Base-by-base conservation (phyloP, 2,329 filamentous ascomycete genomes). In the Fusarium sp. region DNA sequence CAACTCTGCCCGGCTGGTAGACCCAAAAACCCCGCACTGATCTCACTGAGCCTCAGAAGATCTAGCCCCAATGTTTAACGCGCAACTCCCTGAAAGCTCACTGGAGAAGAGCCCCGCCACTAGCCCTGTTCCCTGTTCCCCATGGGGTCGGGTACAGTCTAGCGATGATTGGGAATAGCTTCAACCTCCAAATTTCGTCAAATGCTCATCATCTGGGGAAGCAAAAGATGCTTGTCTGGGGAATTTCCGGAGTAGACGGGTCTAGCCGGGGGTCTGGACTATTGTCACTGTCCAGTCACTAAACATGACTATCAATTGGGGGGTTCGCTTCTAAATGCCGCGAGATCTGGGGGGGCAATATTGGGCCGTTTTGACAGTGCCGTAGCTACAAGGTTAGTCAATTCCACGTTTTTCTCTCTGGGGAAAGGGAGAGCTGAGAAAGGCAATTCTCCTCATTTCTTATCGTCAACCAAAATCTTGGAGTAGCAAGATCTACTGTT, bases 191-290 rank as follows among this genome's bases (percentile, higher is more conserved):
- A 44, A 23, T 12, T 16, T 47, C 53, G 33, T 34, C 46, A 54
- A 62, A 49, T 45, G 66, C 33, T 31, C 36, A 52, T 61, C 56
- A 52, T 38, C 49, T 60, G 65, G 65, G 65, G 55, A 62, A 18
- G 38, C 23, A 41, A 41, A 9, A 50, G 37, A 28, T 20, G 16
- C 44, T 49, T 41, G 26, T 47, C n/a, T 11, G 30, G 23, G 20
- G n/a, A n/a, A n/a, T 31, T 59, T 53, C 18, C 58, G 33, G 57
- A 34, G 50, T 37, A n/a, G 9, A 54, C 37, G 38, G 54, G 49
- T 18, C 40, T 65, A 46, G 34, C 36, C 10, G 16, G 33, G 31
- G 55, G 66, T 38, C 66, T 65, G 42, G 65, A 69, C 41, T 36
- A 10, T 18, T 23, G 3, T 23, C 12, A 36, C n/a, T 33, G 33